Evolutionary conservation across 331 rosid species (phyloP), one percentile per base, ranked within the genome.

Genomic region (Cydonia oblonga): DNA sequence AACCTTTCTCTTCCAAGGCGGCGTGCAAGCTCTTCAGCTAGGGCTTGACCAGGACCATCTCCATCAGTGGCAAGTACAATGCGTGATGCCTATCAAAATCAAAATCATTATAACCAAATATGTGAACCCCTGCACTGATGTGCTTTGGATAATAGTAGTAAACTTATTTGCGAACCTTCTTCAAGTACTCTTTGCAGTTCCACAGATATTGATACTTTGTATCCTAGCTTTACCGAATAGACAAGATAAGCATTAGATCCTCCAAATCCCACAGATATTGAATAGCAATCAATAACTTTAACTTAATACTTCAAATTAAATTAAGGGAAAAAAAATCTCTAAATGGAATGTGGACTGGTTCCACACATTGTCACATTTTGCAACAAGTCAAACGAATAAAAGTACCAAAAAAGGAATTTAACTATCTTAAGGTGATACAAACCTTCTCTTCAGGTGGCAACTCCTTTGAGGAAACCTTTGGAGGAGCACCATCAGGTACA

Each of bases 11-110:
- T 86, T 70, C 98, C 98, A 72, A 95, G 84, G 64, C 97, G 97
- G 35, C 98, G 97, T 70, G 98, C 98, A 78, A 95, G 92, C 90
- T 95, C 98, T 49, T 95, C 99, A 68, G 97, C 96, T 81, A 95
- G 84, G 71, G 99, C 97, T 84, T 95, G 99, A 84, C 97, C 99
- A 68, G 99, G 97, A 53, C 14, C 62, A 82, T 95, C 99, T 69
- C 90, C 99, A 75, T 95, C 99, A 79, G 99, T 95, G 75, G 99
- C 97, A 76, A 95, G 88, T 76, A 95, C 77, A 53, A 95, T 82
- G 5, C 99, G 96, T 15, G 96, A 89, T 77, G 96, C 96, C 99
- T 95, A 62, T 70, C 64, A 84, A 78, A 73, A 81, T 40, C 46
- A 64, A 68, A 14, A 70, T 75, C 33, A 56, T 75, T 53, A 60